Evolutionary conservation across 345 rosid genomes (phyloP).

Genomic region (Pistacia integerrima): DNA sequence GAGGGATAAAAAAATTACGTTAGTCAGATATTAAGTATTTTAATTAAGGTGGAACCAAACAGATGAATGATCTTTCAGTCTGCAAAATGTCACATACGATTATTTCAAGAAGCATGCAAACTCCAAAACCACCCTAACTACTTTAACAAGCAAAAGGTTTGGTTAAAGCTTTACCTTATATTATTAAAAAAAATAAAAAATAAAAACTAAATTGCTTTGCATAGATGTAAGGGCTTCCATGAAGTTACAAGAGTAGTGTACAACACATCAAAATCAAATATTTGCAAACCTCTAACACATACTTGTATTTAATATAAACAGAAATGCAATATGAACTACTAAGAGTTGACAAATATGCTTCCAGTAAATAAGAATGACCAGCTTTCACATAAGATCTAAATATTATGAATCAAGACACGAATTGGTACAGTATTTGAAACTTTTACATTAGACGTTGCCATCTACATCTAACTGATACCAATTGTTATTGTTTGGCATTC

Average conservation of each 20-base stretch:
- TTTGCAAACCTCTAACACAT: neutral
- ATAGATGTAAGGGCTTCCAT: neutral
- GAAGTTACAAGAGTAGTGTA: neutral
- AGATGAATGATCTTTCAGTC: conserved; percentile 88
- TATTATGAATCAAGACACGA: neutral
- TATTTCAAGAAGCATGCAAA: neutral
- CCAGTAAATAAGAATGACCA: neutral
- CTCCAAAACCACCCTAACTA: neutral
- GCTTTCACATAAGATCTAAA: neutral
- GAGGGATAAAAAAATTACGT: too few relatives aligned
- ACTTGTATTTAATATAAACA: too few relatives aligned
- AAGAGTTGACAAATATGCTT: neutral
- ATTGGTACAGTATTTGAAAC: neutral
- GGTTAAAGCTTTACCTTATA: neutral
- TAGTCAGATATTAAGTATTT: too few relatives aligned
- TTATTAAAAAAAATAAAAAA: too few relatives aligned
- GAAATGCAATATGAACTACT: neutral
- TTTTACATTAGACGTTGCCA: neutral
- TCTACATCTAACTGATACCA: too few relatives aligned
- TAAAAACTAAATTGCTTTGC: neutral
- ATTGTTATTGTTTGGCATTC: neutral
- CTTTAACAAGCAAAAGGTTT: neutral
- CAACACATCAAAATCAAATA: neutral
- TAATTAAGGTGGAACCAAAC: conserved; percentile 37
- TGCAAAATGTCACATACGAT: conserved; percentile 32